Base-by-base conservation (phyloP, 2,329 filamentous ascomycete species). In the Zelopaecilomyces penicillatus region DNA sequence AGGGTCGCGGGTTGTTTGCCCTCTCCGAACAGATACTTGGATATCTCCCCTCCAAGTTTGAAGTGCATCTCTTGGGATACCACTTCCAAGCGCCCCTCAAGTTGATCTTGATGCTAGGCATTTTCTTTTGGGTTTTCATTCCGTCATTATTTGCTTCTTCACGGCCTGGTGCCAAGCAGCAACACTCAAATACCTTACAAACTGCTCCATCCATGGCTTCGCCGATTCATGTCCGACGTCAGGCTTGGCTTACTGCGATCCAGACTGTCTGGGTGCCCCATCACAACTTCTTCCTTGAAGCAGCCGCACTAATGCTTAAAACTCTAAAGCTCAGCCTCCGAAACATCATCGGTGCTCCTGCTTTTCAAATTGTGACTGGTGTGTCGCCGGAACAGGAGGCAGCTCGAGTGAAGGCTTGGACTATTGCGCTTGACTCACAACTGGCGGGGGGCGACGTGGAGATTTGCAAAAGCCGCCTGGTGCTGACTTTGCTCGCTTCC, bases 181-280 rank as follows among this genome's bases (percentile, higher is more conserved):
- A 64, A 45, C 66, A 81, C 44, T 64, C 64, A 44, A 48, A 63
- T 11, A 62, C 67, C 1, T 62, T 74, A 5, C 62, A 68, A 51
- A 69, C 75, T 12, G 82, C 80, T 5, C 85, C 85, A 2, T 88
- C 86, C 3, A 71, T 88, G 46, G 81, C 86, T 3, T 90, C 88
- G 0, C 84, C 90, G 0, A 88, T 94, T 45, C 80, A 93, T 54
- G 85, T 95, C 38, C 83, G 89, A 41, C 82, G 85, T 48, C 86
- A 89, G 61, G 90, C 90, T 30, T 96, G 91, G 90, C 80, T 94
- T 46, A 96, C 90, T 3, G 87, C 90, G 6, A 83, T 95, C 47
- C 90, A 95, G 65, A 91, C 85, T 4, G 87, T 95, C 27, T 94
- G 89, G 78, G 86, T 96, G 10, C 91, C 91, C 8, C 80, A 83